Percentiles rank a stretch among this genome's conserved stretches.
phyloP scores from a whole-genome alignment of 306 rosid genomes.

The Pterocarpus macrocarpus region DNA sequence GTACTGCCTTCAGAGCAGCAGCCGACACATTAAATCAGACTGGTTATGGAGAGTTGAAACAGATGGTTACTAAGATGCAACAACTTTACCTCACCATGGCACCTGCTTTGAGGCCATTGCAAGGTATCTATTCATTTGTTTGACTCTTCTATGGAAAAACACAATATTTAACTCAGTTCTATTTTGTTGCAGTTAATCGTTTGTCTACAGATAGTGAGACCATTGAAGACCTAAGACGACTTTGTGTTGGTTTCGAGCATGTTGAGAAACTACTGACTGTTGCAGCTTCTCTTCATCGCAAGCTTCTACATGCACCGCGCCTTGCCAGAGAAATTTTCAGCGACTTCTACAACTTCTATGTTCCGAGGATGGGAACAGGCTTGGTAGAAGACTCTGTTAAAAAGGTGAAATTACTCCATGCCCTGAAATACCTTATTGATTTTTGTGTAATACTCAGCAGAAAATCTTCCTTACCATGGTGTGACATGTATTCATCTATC shows the following conservation, averaged over 20 bases:
- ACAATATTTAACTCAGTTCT: constrained; percentile 20
- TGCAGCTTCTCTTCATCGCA: constrained; percentile 84
- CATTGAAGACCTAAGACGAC: constrained; percentile 69
- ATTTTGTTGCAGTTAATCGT: constrained; percentile 61
- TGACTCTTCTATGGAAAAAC: not conserved
- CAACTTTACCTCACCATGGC: constrained; percentile 77
- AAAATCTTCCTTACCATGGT: constrained; percentile 23
- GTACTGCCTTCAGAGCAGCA: constrained; percentile 78
- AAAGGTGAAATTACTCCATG: constrained; percentile 56
- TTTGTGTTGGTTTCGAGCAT: constrained; percentile 73
- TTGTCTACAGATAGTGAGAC: constrained; percentile 72
- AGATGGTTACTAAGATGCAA: constrained; percentile 69
- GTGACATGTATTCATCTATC: constrained; percentile 32
- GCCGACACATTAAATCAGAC: constrained; percentile 73
- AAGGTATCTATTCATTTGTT: constrained; percentile 55
- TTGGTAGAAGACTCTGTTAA: constrained; percentile 43
- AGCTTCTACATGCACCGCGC: constrained; percentile 68
- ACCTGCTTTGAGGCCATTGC: constrained; percentile 69
- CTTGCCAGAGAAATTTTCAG: constrained; percentile 71
- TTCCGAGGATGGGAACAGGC: constrained; percentile 76
- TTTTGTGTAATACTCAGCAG: constrained; percentile 10
- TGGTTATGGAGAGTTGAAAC: constrained; percentile 73
- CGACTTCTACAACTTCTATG: constrained; percentile 67
- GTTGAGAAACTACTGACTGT: constrained; percentile 73
- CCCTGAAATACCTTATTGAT: not conserved